phyloP scores from a whole-genome alignment of 805 yeast genomes.

The Candida ficus region DNA sequence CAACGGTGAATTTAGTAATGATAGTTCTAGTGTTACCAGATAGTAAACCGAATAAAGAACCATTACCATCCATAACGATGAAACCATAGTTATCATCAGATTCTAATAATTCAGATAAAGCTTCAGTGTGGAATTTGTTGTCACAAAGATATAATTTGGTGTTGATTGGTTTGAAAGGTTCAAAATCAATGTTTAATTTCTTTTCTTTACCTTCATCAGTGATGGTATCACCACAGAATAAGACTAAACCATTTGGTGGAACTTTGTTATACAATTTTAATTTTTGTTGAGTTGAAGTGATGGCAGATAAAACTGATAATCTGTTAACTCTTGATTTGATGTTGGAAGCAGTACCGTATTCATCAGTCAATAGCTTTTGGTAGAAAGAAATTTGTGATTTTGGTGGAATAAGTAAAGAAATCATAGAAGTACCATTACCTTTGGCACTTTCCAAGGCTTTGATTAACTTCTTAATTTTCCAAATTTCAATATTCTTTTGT shows the following conservation, averaged over 20 bases:
- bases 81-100: slow-evolving; percentile 96
- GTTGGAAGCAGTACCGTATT: slow-evolving; percentile 97
- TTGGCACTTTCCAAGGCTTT: slow-evolving; percentile 84
- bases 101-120: slow-evolving; percentile 87
- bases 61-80: slow-evolving; percentile 99
- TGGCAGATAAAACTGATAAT: slow-evolving; percentile 90
- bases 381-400: slow-evolving; percentile 85
- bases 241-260: slow-evolving; percentile 92
- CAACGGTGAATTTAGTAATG: slow-evolving; percentile 93
- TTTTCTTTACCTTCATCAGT: slow-evolving; percentile 97
- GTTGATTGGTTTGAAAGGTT: slow-evolving; percentile 98
- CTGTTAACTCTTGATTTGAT: slow-evolving; percentile 97
- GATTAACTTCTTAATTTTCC: slow-evolving; percentile 96
- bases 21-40: slow-evolving; percentile 97
- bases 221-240: slow-evolving; percentile 97
- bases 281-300: slow-evolving; percentile 97
- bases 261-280: slow-evolving; percentile 83
- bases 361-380: slow-evolving; percentile 93
- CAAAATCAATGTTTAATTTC: slow-evolving; percentile 94
- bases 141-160: slow-evolving; percentile 96
- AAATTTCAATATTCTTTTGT: slow-evolving; percentile 95
- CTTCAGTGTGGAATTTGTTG: slow-evolving; percentile 97
- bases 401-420: slow-evolving; percentile 93
- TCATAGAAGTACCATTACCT: slow-evolving; percentile 99
- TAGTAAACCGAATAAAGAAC: slow-evolving; percentile 90